Evolutionary conservation across 441 rosid species (phyloP).

Genomic region (Erodium texanum): DNA sequence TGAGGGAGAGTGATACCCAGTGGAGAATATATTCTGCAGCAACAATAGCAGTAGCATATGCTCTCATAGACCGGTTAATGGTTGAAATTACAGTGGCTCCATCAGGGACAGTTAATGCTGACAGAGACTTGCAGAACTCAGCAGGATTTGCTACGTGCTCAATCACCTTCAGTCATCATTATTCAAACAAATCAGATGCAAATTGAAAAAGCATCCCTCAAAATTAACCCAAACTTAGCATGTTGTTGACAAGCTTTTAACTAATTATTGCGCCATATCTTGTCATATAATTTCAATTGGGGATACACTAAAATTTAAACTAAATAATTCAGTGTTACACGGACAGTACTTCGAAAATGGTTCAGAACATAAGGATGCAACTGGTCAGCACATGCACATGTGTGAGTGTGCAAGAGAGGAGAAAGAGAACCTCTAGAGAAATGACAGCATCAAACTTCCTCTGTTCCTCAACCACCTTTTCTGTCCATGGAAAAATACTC

Average conservation of each 20-base stretch:
- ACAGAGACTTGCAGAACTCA: conserved; percentile 80
- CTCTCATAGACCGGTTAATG: conserved; percentile 71
- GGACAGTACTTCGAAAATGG: too few species aligned
- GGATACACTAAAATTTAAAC: too few species aligned
- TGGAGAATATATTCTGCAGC: conserved; percentile 80
- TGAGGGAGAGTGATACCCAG: conserved; percentile 51
- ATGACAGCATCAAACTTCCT: conserved; percentile 75
- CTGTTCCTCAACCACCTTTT: conserved; percentile 70
- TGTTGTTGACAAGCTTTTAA: too few species aligned
- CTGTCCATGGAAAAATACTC: conserved; percentile 29
- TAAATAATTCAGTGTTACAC: too few species aligned
- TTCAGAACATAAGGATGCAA: background rate
- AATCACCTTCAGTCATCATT: conserved; percentile 46
- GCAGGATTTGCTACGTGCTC: conserved; percentile 92
- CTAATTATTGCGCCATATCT: too few species aligned
- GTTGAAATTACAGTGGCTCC: conserved; percentile 82
- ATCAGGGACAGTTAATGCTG: conserved; percentile 48
- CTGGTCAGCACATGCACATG: background rate
- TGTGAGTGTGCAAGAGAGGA: background rate
- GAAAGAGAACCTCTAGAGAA: conserved; percentile 56
- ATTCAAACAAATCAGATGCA: conserved; percentile 12
- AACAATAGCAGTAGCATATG: conserved; percentile 75
- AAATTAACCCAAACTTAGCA: too few species aligned
- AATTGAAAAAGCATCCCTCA: background rate
- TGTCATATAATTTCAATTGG: too few species aligned